Conservation (phyloP, 192 early-diverging fungal species). For the Entomortierella lignicola region DNA sequence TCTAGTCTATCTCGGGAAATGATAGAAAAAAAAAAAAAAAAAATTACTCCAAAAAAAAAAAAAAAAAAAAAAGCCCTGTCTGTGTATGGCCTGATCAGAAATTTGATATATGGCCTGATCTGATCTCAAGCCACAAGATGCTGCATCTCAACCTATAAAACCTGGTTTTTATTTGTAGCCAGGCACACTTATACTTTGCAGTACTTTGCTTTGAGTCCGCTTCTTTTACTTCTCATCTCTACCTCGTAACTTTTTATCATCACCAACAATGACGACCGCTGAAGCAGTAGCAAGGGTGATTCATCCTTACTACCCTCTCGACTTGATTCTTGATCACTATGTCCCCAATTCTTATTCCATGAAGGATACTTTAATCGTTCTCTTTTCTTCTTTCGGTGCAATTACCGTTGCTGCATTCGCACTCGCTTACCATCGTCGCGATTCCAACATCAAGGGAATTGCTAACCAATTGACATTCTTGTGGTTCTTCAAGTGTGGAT, state of each 20-base stretch:
- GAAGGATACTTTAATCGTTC: constrained; percentile 33
- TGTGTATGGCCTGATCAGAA: too few relatives aligned
- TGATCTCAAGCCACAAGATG: too few relatives aligned
- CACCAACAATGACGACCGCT: background rate
- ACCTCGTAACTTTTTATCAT: background rate
- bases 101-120: too few relatives aligned
- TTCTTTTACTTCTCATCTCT: too few relatives aligned
- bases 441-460: constrained; percentile 35
- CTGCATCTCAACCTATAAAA: too few relatives aligned
- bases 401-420: constrained; percentile 29
- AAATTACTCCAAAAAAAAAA: too few relatives aligned
- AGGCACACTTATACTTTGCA: too few relatives aligned
- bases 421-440: constrained; percentile 30
- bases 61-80: too few relatives aligned
- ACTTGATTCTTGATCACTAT: constrained; percentile 54
- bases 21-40: too few relatives aligned
- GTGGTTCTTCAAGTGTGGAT: constrained; percentile 88
- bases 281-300: background rate
- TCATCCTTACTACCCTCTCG: constrained; percentile 61
- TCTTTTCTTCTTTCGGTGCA: constrained; percentile 43
- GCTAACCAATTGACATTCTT: constrained; percentile 65
- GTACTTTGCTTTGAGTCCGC: too few relatives aligned
- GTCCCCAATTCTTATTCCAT: constrained; percentile 56
- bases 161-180: too few relatives aligned
- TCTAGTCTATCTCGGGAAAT: too few relatives aligned